Evolutionary conservation across 768 basidiomycete species (phyloP), one percentile per base, ranked within the genome.

Genomic region (Auricularia sp.): DNA sequence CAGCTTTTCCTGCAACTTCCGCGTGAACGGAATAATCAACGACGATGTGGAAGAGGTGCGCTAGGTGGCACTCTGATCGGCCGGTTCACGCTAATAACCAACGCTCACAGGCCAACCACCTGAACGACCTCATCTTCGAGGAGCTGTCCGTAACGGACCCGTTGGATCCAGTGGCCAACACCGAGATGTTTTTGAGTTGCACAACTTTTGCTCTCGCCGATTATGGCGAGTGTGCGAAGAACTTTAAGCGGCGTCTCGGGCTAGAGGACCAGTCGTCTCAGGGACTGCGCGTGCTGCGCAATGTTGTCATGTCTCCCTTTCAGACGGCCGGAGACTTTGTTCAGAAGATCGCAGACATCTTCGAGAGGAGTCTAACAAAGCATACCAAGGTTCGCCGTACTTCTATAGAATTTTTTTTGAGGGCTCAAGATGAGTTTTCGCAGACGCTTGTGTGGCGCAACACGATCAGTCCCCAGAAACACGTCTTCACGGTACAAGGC

Each of bases 1-100:
- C 64, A 72, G 75, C 2, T 82, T 81, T 65, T 73, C 76, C 2
- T 75, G 75, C 71, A 81, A 82, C 71, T 80, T 81, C 72, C 71
- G 73, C 18, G 65, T 75, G 61, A 69, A 74, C 62, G 77, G 73
- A 39, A 63, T 61, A 39, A 44, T 71, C 54, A 81, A 78, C 71
- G 66, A 68, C 24, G 77, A 78, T 68, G 69, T 81, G 63, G 73
- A 66, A 36, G 77, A 79, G 64, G 29, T 29, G 29, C 29, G 29
- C 29, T 29, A 29, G 29, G 29, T 3, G 29, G 29, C 29, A 29
- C 29, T 29, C 29, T 29, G 29, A 29, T 29, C 29, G 29, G 2
- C 3, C 29, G 29, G 3, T 29, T 29, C 29, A 29, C 29, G 29
- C 29, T 29, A 29, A 29, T 29, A 29, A 29, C 29, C 29, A 29